These are phyloP conservation scores for Chloromonas sp. DNA, from an alignment of 163 green algal species.

Conservation along the genomic window DNA sequence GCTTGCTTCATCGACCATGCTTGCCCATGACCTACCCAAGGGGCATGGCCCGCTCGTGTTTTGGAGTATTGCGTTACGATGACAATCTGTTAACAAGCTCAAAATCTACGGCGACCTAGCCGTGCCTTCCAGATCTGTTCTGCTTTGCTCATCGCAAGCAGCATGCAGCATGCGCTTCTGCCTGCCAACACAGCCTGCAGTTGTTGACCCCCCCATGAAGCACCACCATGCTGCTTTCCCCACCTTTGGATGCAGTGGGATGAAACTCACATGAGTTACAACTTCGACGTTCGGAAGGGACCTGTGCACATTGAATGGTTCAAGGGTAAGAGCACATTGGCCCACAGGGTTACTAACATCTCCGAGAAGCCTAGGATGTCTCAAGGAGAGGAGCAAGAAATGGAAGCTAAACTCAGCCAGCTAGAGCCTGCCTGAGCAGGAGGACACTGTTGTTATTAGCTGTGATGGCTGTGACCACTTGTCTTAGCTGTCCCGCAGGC, in stretches of 20 bases:
- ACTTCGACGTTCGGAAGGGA: constrained; percentile 82
- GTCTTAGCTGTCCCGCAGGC: constrained; percentile 26
- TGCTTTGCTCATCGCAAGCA: not conserved
- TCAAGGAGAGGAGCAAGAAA: too few species aligned
- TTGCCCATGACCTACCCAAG: too few species aligned
- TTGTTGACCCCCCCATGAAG: not conserved
- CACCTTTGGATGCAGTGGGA: constrained; percentile 29
- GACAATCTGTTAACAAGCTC: too few species aligned
- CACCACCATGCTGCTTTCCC: too few species aligned
- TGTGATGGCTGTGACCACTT: not conserved
- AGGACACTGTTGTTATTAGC: not conserved
- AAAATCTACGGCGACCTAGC: too few species aligned
- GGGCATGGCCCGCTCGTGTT: too few species aligned
- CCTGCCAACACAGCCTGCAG: not conserved
- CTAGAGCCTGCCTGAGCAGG: not conserved
- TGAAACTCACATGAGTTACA: constrained; percentile 53
- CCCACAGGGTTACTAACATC: too few species aligned
- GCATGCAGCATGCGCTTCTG: not conserved
- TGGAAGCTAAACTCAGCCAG: too few species aligned
- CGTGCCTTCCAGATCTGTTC: too few species aligned
- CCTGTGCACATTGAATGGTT: constrained; percentile 69
- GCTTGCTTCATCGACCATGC: too few species aligned
- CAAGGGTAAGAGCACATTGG: constrained; percentile 17
- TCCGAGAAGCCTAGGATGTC: too few species aligned
- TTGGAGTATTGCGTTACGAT: too few species aligned